Conservation (phyloP, 768 basidiomycete genomes). For the Russula dissimulans region DNA sequence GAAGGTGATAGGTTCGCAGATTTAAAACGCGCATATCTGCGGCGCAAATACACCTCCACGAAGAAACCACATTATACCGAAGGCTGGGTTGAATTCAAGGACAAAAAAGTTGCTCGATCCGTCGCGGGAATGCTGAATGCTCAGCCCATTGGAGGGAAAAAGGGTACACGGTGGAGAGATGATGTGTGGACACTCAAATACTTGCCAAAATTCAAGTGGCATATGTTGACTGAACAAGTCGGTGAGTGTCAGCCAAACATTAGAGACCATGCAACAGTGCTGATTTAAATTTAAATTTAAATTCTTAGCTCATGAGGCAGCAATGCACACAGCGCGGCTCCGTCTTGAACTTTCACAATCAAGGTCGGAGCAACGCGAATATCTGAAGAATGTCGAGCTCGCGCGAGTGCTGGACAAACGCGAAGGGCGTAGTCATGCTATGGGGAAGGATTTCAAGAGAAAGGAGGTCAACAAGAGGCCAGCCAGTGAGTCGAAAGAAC, state of each 20-base stretch:
- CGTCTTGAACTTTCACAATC: conserved; percentile 88
- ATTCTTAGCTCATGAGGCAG: conserved; percentile 79
- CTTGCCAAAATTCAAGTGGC: conserved; percentile 95
- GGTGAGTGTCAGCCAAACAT: conserved; percentile 45
- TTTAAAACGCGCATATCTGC: conserved; percentile 76
- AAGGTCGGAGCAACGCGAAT: conserved; percentile 80
- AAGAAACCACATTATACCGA: conserved; percentile 87
- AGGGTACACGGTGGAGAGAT: conserved; percentile 83
- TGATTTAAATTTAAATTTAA: background rate
- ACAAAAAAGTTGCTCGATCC: conserved; percentile 83
- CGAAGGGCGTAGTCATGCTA: conserved; percentile 32
- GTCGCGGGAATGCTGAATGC: conserved; percentile 96
- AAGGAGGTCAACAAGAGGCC: conserved; percentile 16
- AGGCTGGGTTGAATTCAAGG: conserved; percentile 97
- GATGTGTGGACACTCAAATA: conserved; percentile 99
- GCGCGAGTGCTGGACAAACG: conserved; percentile 80
- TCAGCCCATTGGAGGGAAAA: conserved; percentile 89
- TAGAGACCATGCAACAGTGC: background rate
- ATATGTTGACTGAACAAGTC: conserved; percentile 97
- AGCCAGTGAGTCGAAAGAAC: background rate
- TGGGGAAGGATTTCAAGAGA: conserved; percentile 31
- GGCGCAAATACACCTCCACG: conserved; percentile 71
- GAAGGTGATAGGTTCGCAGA: conserved; percentile 35
- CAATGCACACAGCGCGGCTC: conserved; percentile 78
- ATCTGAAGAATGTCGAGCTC: conserved; percentile 89